Evolutionary conservation across 139 green algal species (phyloP), one percentile per base, ranked within the genome.

Genomic region (Edaphochlamys debaryana): DNA sequence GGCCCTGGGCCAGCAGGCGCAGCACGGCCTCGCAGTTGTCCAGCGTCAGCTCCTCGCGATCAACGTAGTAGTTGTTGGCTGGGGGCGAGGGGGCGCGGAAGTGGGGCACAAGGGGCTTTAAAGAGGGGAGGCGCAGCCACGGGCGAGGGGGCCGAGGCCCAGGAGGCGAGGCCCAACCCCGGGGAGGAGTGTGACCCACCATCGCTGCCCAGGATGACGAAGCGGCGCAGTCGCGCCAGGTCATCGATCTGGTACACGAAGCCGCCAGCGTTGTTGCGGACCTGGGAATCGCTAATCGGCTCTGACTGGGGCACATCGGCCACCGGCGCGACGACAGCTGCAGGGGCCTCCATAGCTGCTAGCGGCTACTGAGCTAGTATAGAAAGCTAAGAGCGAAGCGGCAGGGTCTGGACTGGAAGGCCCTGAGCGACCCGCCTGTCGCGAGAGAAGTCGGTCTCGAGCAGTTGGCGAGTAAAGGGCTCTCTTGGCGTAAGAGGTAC

Each of bases 221-320:
- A 74, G 77, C 77, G 77, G 3, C 64, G 42, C 63, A 83, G 45
- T 2, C 36, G 45, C 0, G 63, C 36, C 4, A 75, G 42, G 64
- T 83, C 62, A 17, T 75, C 77, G 38, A 83, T 58, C 62, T 75
- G 72, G 45, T 38, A 83, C 0, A 83, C 77, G 36, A 67, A 73
- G 34, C 77, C 77, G 27, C 77, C 77, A 40, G 77, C 77, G 37
- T 83, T 83, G 66, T 83, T 83, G 22, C 6, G 3, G 19, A 81
- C 58, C 75, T 81, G 75, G 22, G 30, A 36, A 7, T 81, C 75
- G 32, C 54, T 17, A 0, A 81, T 29, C 30, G 75, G 75, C 36
- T 69, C 37, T 22, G 34, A 56, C 40, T 80, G 73, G 0, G 73
- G 73, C 45, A 80, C 60, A 54, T 54, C 45, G 45, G 13, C 45